Conservation (phyloP, 352 stramenopile genomes). For the Pythium dissotocum region DNA sequence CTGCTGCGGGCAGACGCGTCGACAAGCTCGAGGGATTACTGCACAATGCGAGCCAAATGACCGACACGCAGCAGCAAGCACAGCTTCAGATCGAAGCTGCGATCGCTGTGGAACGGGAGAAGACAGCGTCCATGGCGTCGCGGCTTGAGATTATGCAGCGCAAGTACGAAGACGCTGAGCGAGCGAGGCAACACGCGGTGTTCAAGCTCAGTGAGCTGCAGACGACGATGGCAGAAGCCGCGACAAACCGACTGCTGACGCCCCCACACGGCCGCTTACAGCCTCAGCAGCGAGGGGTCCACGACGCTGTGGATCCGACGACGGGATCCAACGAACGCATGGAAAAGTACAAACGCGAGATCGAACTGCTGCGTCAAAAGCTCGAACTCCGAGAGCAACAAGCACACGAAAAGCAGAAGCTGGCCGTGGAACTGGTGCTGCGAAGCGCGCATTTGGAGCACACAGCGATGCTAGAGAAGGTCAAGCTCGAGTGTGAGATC, state of each 20-base stretch:
- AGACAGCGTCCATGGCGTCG: conserved; percentile 30
- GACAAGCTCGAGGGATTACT: conserved; percentile 44
- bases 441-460: conserved; percentile 51
- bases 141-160: conserved; percentile 46
- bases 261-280: conserved; percentile 2
- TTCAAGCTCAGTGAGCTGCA: conserved; percentile 71
- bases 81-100: conserved; percentile 20
- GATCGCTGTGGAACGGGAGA: conserved; percentile 37
- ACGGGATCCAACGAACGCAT: conserved; percentile 41
- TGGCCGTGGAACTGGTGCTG: conserved; percentile 51
- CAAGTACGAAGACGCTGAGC: conserved; percentile 57
- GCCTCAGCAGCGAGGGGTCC: not conserved
- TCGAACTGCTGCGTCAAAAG: conserved; percentile 62
- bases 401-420: conserved; percentile 47
- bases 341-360: conserved; percentile 68
- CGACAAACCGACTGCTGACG: conserved; percentile 20
- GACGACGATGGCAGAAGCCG: conserved; percentile 32
- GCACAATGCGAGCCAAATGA: conserved; percentile 29
- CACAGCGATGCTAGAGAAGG: conserved; percentile 45
- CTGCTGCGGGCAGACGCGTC: conserved; percentile 31
- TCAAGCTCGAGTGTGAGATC: conserved; percentile 51
- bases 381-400: conserved; percentile 54
- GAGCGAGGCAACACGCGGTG: conserved; percentile 51
- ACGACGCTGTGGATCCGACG: conserved; percentile 17
- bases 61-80: conserved; percentile 18